A percentile compares a stretch with the other conserved stretches of the same genome.
Evolutionary conservation across 768 basidiomycete genomes (phyloP).

Genomic region (Trametes cubensis): DNA sequence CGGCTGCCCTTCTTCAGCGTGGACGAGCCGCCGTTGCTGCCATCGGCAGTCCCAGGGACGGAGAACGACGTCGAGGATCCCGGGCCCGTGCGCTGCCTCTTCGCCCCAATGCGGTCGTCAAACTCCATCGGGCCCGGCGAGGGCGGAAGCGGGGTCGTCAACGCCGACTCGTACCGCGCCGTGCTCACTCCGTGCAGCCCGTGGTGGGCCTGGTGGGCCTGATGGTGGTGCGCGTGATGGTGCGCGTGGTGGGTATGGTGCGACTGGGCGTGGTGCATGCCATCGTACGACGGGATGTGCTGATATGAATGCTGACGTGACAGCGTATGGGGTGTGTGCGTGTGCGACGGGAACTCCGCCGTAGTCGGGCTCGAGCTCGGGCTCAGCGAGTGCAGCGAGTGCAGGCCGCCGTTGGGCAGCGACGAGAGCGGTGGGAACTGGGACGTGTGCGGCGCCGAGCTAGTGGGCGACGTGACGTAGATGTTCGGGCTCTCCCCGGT

Average conservation of each 20-base stretch:
- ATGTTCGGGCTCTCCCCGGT: constrained; percentile 62
- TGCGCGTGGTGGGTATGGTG: constrained; percentile 9
- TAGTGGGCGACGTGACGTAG: constrained; percentile 67
- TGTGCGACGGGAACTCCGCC: constrained; percentile 47
- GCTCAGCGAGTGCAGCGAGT: constrained; percentile 50
- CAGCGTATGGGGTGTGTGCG: constrained; percentile 44
- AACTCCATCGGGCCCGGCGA: constrained; percentile 38
- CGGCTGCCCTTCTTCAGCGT: constrained; percentile 38
- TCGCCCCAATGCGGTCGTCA: constrained; percentile 41
- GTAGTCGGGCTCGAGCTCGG: constrained; percentile 58
- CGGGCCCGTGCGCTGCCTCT: constrained; percentile 53
- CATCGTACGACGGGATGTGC: constrained; percentile 54
- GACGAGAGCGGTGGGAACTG: constrained; percentile 40
- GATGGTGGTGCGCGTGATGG: constrained; percentile 38
- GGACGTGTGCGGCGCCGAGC: constrained; percentile 45
- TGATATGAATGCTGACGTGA: constrained; percentile 66
- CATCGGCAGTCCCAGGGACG: constrained; percentile 20
- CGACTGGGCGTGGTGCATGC: constrained; percentile 45
- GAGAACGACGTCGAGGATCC: constrained; percentile 14
- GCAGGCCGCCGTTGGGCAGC: constrained; percentile 43
- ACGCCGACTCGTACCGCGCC: constrained; percentile 34
- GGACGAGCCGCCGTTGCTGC: constrained; percentile 7
- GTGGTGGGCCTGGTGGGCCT: constrained; percentile 15
- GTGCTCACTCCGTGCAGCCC: constrained; percentile 26
- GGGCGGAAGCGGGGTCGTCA: constrained; percentile 35